phyloP scores from a whole-genome alignment of 306 rosid species.

The Dalbergia oliveri region DNA sequence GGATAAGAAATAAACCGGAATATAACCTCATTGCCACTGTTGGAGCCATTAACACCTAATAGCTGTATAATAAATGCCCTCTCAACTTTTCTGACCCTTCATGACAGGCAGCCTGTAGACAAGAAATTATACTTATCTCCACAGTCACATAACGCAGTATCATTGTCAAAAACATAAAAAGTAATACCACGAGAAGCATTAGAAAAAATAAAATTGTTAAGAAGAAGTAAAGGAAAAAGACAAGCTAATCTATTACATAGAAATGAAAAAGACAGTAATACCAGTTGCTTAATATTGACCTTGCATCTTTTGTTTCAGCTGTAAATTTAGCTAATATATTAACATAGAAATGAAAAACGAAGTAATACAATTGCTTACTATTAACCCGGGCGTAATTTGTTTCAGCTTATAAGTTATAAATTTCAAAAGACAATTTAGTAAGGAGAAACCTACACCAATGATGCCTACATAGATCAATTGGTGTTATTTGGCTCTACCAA shows the following conservation, averaged over 20 bases:
- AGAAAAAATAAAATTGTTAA: background rate
- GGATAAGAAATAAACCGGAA: constrained; percentile 38
- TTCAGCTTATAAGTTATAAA: background rate
- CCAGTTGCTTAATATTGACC: background rate
- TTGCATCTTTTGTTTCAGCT: constrained; percentile 2
- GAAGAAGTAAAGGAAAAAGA: background rate
- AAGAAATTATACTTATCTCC: constrained; percentile 34
- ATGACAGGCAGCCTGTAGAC: constrained; percentile 75
- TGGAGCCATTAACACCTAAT: constrained; percentile 63
- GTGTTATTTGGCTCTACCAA: background rate
- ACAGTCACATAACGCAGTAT: constrained; percentile 34
- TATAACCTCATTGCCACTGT: constrained; percentile 79
- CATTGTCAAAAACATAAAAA: background rate
- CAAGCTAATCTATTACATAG: background rate
- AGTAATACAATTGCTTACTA: background rate
- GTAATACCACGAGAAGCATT: background rate
- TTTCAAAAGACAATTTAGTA: background rate
- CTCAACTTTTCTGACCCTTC: constrained; percentile 79
- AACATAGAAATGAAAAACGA: constrained; percentile 3
- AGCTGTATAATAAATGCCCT: constrained; percentile 90
- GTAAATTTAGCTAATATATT: background rate
- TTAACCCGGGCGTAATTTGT: background rate
- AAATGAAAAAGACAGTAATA: background rate
- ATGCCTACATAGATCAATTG: constrained; percentile 21
- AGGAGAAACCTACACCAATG: constrained; percentile 11